A percentile compares a stretch with the other conserved stretches of the same genome.
Conservation (phyloP, 768 basidiomycete species). For the Mycena floridula region DNA sequence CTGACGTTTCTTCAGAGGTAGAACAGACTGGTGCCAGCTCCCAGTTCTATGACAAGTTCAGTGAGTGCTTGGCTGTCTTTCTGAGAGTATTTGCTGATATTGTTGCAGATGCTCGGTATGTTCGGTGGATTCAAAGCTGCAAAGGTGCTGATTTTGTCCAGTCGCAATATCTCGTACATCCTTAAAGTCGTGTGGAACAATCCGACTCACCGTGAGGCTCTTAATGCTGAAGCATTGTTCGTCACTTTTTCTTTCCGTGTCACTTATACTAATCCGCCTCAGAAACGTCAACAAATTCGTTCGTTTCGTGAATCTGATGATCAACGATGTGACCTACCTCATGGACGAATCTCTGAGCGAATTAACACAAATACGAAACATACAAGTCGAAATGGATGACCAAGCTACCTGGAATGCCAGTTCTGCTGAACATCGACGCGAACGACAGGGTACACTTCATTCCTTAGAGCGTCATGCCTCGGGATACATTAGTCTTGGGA, state of each 20-base stretch:
- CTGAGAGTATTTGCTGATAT: conserved; percentile 4
- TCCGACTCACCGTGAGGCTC: conserved; percentile 78
- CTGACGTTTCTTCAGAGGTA: conserved; percentile 57
- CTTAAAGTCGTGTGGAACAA: conserved; percentile 92
- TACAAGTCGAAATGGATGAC: conserved; percentile 83
- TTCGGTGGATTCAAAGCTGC: background rate
- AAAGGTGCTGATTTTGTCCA: conserved; percentile 21
- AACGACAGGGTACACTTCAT: conserved; percentile 73
- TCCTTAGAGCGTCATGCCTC: conserved; percentile 81
- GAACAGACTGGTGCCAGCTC: conserved; percentile 97
- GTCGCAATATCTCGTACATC: conserved; percentile 82
- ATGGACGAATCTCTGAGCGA: conserved; percentile 94
- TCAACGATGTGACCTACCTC: conserved; percentile 98
- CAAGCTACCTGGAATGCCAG: conserved; percentile 60
- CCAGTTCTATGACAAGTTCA: conserved; percentile 98
- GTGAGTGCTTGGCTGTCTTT: conserved; percentile 38
- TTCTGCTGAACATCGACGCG: conserved; percentile 69
- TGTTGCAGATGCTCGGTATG: conserved; percentile 46
- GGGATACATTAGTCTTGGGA: conserved; percentile 80
- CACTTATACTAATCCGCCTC: conserved; percentile 3
- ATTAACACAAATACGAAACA: conserved; percentile 79
- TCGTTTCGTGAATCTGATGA: conserved; percentile 94
- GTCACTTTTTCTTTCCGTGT: conserved; percentile 14
- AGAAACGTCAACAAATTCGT: conserved; percentile 93
- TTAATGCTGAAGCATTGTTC: conserved; percentile 74